These are phyloP conservation scores for Dichomitus squalens DNA, from an alignment of 1,284 basidiomycete species.

Conservation along the genomic window DNA sequence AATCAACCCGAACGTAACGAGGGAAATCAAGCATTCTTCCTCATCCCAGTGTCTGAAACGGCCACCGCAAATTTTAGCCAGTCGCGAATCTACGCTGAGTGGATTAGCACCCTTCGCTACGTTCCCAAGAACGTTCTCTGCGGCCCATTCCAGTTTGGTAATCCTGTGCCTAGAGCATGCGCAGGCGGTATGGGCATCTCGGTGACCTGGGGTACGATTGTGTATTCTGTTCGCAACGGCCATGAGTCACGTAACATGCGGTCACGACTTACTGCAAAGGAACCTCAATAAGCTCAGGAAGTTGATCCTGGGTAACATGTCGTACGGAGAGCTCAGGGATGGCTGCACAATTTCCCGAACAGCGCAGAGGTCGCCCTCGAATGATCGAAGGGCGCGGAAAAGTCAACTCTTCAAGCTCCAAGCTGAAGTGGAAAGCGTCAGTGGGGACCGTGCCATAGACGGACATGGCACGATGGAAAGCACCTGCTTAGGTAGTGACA, in stretches of 20 bases:
- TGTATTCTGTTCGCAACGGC: conserved; percentile 6
- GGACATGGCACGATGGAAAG: conserved; percentile 19
- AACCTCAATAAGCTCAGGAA: conserved; percentile 38
- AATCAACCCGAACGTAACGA: conserved; percentile 37
- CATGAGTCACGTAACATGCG: neutral
- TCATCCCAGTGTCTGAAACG: conserved; percentile 44
- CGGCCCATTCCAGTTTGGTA: conserved; percentile 43
- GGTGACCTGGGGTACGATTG: conserved; percentile 3
- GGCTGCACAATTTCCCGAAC: conserved; percentile 27
- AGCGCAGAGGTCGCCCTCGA: conserved; percentile 24
- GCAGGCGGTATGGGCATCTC: conserved; percentile 22
- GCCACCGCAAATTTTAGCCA: conserved; percentile 47
- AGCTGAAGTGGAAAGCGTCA: neutral
- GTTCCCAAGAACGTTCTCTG: conserved; percentile 34
- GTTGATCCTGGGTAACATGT: conserved; percentile 27
- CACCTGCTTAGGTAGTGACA: conserved; percentile 30
- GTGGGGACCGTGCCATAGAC: neutral
- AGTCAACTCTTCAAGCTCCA: conserved; percentile 40
- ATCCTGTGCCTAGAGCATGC: conserved; percentile 37
- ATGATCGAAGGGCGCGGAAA: conserved; percentile 30
- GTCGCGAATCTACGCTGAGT: conserved; percentile 36
- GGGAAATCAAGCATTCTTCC: conserved; percentile 47
- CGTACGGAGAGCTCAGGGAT: conserved; percentile 26
- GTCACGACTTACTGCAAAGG: conserved; percentile 18
- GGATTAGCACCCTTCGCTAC: conserved; percentile 26